These are phyloP conservation scores for Alternaria novae-zelandiae DNA, from an alignment of 2,329 filamentous ascomycete genomes.

Conservation along the genomic window DNA sequence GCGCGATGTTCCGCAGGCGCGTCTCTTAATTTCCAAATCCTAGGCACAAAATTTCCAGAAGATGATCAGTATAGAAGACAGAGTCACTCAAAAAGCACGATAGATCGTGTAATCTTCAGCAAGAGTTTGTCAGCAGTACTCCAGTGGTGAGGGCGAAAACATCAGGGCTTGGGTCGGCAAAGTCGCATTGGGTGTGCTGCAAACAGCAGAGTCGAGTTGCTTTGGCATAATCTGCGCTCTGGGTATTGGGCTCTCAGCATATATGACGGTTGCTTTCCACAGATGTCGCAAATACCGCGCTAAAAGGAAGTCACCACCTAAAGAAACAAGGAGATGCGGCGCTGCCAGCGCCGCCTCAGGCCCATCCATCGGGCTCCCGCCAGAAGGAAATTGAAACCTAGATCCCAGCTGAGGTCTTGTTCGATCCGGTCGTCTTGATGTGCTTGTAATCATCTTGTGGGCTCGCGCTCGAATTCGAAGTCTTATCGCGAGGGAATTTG, in stretches of 20 bases:
- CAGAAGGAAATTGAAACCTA: neutral
- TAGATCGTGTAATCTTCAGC: neutral
- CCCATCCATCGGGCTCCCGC: neutral
- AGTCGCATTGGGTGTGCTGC: neutral
- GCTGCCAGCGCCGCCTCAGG: neutral
- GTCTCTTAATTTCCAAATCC: neutral
- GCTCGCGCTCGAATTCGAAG: too few relatives aligned
- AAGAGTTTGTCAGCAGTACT: neutral
- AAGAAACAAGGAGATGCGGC: neutral
- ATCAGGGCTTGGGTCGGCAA: neutral
- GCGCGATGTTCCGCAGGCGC: neutral
- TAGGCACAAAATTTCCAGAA: neutral
- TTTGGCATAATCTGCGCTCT: neutral
- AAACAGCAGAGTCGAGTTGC: neutral
- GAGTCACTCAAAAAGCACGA: neutral
- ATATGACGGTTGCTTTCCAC: neutral
- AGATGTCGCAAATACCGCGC: neutral
- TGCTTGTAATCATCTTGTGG: too few relatives aligned
- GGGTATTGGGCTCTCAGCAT: neutral
- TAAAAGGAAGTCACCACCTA: neutral
- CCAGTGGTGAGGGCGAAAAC: neutral
- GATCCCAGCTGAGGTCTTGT: neutral
- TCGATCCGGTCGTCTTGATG: slow-evolving; percentile 4
- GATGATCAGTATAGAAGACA: neutral
- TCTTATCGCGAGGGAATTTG: too few relatives aligned